These are phyloP conservation scores for Mortierella sp. DNA, from an alignment of 371 early-diverging fungal genomes.

Conservation along the genomic window DNA sequence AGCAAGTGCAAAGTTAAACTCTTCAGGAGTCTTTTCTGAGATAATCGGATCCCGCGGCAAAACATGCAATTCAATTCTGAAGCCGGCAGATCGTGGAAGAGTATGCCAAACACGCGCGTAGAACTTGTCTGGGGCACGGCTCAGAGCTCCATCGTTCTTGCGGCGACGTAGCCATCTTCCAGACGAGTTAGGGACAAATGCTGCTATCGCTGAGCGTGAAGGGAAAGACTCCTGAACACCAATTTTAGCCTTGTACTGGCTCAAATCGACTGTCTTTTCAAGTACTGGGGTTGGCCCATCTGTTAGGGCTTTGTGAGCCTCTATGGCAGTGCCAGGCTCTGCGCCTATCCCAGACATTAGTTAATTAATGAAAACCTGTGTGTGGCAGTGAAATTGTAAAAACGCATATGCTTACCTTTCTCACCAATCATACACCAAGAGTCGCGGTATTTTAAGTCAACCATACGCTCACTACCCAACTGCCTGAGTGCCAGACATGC, in stretches of 20 bases:
- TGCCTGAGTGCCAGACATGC: conserved; percentile 69
- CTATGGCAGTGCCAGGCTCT: conserved; percentile 36
- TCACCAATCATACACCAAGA: conserved; percentile 86
- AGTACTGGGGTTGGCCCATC: conserved; percentile 67
- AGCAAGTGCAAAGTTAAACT: conserved; percentile 82
- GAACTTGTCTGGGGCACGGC: conserved; percentile 84
- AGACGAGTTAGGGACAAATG: conserved; percentile 71
- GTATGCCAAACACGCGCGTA: conserved; percentile 85
- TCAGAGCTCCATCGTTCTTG: conserved; percentile 89
- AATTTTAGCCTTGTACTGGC: conserved; percentile 32
- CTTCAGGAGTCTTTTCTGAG: conserved; percentile 88
- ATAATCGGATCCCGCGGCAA: conserved; percentile 87
- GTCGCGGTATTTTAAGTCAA: conserved; percentile 76
- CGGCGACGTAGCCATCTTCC: conserved; percentile 86
- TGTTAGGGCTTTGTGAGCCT: conserved; percentile 60
- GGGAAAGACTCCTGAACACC: conserved; percentile 54
- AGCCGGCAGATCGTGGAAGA: conserved; percentile 68
- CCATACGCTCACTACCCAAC: conserved; percentile 73
- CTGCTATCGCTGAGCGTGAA: conserved; percentile 56
- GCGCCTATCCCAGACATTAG: conserved; percentile 16
- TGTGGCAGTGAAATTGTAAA: conserved; percentile 2
- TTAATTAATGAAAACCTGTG: background rate
- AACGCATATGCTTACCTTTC: conserved; percentile 60
- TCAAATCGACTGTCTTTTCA: conserved; percentile 58
- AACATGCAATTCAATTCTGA: conserved; percentile 66